Base-by-base conservation (phyloP, 2,329 filamentous ascomycete genomes). In the Epichloe elymi region DNA sequence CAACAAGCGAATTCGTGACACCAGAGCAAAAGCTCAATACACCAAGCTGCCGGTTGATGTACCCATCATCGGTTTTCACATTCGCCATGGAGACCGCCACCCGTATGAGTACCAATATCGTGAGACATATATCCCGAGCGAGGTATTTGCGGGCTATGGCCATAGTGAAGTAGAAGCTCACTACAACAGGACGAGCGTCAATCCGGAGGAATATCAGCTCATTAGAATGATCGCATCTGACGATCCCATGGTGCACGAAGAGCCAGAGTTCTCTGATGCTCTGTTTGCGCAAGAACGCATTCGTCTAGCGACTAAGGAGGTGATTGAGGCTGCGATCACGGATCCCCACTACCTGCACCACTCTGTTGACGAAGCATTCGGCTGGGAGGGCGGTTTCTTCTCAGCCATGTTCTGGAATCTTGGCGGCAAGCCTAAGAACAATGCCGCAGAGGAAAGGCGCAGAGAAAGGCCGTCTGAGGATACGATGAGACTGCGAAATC, bases 371-470 rank as follows among this genome's bases (percentile, higher is more conserved):
- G 83, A 89, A 61, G 78, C 82, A 1, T 82, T 87, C 40, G 88
- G 88, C 33, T 94, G 88, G 88, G 88, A 94, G 64, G 88, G 88
- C 17, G 88, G 88, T 1, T 95, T 94, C 71, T 94, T 85, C 67
- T 76, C 78, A 14, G 78, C 80, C 59, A 83, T 93, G 67, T 94
- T 94, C 67, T 90, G 85, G 80, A 84, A 82, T 48, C 72, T 94
- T 1, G 88, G 86, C 4, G 44, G 66, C 56, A 51, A 72, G 65
- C 60, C 70, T 66, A 66, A 61, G 55, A 68, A 68, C 52, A 69
- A 68, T 48, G 67, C 64, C 14, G 66, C 51, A 35, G 60, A 60
- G 46, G 54, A 60, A 8, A 55, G 53, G 57, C 42, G 56, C 57
- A 53, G 52, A 60, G 15, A 60, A 63, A 8, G 23, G 11, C 71